Evolutionary conservation across 2,329 filamentous ascomycete species (phyloP).

Genomic region (Colletotrichum sp.): DNA sequence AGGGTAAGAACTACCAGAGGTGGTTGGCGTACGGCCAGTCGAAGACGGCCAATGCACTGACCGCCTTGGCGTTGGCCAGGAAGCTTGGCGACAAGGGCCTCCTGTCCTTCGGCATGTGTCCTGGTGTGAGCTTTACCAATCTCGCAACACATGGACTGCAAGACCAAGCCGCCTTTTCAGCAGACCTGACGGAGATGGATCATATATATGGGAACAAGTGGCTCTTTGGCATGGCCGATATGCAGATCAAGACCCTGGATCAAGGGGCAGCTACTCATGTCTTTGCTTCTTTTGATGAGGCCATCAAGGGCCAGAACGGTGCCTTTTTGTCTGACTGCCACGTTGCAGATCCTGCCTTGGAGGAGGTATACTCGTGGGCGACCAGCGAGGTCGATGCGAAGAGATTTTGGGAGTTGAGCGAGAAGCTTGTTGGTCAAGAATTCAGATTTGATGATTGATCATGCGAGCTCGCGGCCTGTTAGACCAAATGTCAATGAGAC

Average conservation of each 20-base stretch:
- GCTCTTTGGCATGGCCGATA: not conserved
- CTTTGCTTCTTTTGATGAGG: not conserved
- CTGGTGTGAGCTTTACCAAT: not conserved
- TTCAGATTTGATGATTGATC: not conserved
- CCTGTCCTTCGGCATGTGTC: not conserved
- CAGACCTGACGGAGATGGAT: not conserved
- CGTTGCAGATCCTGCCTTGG: not conserved
- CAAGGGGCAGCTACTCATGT: not conserved
- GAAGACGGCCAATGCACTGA: slow-evolving; percentile 35
- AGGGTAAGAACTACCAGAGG: slow-evolving; percentile 23
- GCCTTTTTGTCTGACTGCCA: not conserved
- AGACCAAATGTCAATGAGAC: no score
- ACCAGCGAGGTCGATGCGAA: not conserved
- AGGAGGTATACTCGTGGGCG: not conserved
- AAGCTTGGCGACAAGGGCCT: not conserved
- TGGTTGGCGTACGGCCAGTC: slow-evolving; percentile 38
- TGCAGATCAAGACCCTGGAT: not conserved
- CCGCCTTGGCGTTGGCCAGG: fast-evolving
- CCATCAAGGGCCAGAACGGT: not conserved
- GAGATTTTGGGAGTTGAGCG: not conserved
- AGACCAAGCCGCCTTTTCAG: not conserved
- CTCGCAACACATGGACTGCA: not conserved
- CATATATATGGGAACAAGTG: not conserved
- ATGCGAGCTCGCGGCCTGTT: no score
- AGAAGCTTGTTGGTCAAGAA: not conserved